Percentiles rank a stretch among this genome's conserved stretches.
Conservation (phyloP, 192 early-diverging fungal species). For the Physocladia obscura region DNA sequence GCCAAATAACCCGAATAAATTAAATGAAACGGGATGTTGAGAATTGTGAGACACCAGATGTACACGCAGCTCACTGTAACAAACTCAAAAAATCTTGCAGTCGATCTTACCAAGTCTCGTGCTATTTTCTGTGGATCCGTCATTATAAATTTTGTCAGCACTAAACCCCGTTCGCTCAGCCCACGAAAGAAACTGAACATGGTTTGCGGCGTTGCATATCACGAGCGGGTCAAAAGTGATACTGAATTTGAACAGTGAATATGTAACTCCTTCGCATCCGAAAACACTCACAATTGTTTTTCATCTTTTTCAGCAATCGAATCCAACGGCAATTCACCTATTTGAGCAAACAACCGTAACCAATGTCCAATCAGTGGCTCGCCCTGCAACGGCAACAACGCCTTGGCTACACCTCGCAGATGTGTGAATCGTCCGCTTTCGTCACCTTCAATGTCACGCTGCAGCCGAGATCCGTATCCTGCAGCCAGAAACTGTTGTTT, state of each 20-base stretch:
- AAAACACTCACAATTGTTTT: no score
- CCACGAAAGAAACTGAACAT: conserved; percentile 49
- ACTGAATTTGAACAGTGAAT: background rate
- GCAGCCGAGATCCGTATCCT: conserved; percentile 62
- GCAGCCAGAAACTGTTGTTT: conserved; percentile 57
- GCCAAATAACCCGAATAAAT: no score
- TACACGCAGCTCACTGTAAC: no score
- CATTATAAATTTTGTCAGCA: conserved; percentile 44
- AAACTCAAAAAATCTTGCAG: no score
- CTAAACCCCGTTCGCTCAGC: conserved; percentile 34
- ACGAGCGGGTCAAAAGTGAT: conserved; percentile 20
- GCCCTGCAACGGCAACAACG: conserved; percentile 33
- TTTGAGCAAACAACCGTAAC: conserved; percentile 13
- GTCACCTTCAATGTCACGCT: conserved; percentile 47
- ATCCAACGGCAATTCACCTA: no score
- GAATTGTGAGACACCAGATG: no score
- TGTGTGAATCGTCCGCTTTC: conserved; percentile 30
- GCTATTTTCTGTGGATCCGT: conserved; percentile 51
- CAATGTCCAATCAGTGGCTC: conserved; percentile 35
- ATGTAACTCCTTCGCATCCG: no score
- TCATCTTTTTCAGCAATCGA: no score
- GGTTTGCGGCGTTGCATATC: conserved; percentile 48
- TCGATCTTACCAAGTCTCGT: conserved; percentile 41
- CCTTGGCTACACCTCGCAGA: conserved; percentile 48
- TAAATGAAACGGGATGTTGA: no score